These are phyloP conservation scores for Acacia pycnantha DNA, from an alignment of 331 rosid genomes.

Conservation along the genomic window DNA sequence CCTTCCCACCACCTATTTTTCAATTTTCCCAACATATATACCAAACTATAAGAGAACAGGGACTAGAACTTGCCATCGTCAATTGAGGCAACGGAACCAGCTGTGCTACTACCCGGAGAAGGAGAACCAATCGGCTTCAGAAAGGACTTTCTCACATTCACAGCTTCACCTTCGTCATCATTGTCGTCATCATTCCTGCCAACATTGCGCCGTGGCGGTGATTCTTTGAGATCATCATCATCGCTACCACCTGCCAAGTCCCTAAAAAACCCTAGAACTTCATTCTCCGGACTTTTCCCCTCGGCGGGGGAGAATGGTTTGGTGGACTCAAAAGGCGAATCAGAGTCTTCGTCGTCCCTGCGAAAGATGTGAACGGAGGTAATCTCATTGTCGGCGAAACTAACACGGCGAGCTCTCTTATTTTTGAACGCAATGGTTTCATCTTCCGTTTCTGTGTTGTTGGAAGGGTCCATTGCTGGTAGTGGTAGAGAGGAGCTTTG, in stretches of 20 bases:
- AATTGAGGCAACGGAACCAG: conserved; percentile 55
- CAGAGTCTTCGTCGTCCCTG: conserved; percentile 74
- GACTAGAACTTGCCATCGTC: conserved; percentile 48
- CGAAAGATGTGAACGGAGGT: conserved; percentile 91
- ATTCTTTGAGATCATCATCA: conserved; percentile 39
- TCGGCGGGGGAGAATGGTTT: conserved; percentile 32
- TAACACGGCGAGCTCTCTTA: conserved; percentile 89
- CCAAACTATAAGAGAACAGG: background rate
- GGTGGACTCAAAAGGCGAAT: conserved; percentile 49
- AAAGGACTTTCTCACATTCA: conserved; percentile 45
- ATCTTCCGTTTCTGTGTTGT: conserved; percentile 60
- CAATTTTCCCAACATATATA: background rate
- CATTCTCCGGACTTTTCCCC: conserved; percentile 28
- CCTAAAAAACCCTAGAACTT: conserved; percentile 55
- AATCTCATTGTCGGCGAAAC: conserved; percentile 94
- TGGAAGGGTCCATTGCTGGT: conserved; percentile 49
- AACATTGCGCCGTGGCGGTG: conserved; percentile 7
- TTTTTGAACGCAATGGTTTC: conserved; percentile 45
- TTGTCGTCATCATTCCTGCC: conserved; percentile 5
- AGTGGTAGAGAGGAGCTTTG: background rate
- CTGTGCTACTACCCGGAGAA: conserved; percentile 70
- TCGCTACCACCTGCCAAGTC: conserved; percentile 62
- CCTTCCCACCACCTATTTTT: background rate
- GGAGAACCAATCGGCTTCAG: conserved; percentile 74
- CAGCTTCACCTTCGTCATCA: conserved; percentile 34